These are phyloP conservation scores for Abortiporus biennis DNA, from an alignment of 1,284 basidiomycete species.

Conservation along the genomic window DNA sequence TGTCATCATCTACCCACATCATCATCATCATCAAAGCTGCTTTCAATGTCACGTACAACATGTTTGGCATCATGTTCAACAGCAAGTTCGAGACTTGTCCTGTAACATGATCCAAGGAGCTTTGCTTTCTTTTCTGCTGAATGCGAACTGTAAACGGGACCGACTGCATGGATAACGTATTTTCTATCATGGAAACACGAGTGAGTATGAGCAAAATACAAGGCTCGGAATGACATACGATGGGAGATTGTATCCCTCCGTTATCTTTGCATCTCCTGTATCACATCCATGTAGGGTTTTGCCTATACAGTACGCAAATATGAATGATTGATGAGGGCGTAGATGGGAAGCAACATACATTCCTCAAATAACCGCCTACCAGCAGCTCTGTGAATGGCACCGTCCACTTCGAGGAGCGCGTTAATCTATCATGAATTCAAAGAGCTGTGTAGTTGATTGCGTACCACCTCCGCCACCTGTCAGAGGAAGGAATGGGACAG, in stretches of 20 bases:
- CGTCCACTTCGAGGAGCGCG: constrained; percentile 52
- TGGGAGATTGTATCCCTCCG: constrained; percentile 65
- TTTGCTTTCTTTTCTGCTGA: constrained; percentile 40
- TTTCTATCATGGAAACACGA: constrained; percentile 35
- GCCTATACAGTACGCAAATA: constrained; percentile 36
- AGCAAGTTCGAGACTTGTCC: constrained; percentile 57
- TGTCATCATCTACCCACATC: constrained; percentile 19
- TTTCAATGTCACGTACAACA: constrained; percentile 43
- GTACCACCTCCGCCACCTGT: constrained; percentile 68
- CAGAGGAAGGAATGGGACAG: background rate
- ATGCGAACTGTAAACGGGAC: constrained; percentile 63
- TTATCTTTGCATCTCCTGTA: constrained; percentile 84
- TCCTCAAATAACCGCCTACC: constrained; percentile 69
- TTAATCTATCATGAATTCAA: constrained; percentile 4
- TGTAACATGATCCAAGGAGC: constrained; percentile 72
- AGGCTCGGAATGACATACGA: constrained; percentile 40
- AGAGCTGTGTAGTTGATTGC: constrained; percentile 11
- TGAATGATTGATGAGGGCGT: constrained; percentile 1
- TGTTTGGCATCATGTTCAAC: constrained; percentile 53
- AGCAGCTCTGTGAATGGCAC: constrained; percentile 84
- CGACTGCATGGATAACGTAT: constrained; percentile 87
- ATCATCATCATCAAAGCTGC: background rate
- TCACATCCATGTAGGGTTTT: constrained; percentile 66
- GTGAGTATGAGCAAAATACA: background rate
- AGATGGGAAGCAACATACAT: constrained; percentile 43